These are phyloP conservation scores for Trichoderma brevicompactum DNA, from an alignment of 2,329 filamentous ascomycete species.

Conservation along the genomic window DNA sequence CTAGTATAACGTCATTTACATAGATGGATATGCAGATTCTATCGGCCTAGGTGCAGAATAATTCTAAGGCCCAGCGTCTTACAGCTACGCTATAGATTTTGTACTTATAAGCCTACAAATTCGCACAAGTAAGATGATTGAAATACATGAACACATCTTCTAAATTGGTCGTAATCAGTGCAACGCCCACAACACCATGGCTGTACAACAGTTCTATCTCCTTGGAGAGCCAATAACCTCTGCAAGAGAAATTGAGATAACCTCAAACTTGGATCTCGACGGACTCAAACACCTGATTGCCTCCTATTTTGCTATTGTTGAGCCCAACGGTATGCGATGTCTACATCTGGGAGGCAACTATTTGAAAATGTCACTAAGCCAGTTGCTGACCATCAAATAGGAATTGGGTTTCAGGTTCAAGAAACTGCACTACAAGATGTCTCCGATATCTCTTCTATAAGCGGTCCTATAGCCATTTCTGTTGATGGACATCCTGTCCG, in stretches of 20 bases:
- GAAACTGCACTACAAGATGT: constrained; percentile 30
- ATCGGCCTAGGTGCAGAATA: background rate
- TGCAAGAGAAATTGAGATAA: constrained; percentile 45
- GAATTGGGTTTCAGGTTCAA: constrained; percentile 4
- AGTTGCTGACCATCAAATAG: background rate
- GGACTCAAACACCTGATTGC: constrained; percentile 47
- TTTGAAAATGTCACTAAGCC: background rate
- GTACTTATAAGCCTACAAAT: background rate
- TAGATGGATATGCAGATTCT: background rate
- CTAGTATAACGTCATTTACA: constrained; percentile 9
- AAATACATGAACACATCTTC: background rate
- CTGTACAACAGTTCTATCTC: constrained; percentile 48
- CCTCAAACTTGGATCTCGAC: constrained; percentile 42
- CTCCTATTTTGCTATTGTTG: constrained; percentile 50
- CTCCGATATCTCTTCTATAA: constrained; percentile 42
- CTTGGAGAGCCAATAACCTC: constrained; percentile 46
- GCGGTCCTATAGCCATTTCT: constrained; percentile 47
- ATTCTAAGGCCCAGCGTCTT: no score
- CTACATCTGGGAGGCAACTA: background rate
- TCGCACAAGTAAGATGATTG: background rate
- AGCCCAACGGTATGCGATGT: constrained; percentile 43
- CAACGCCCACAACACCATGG: constrained; percentile 37
- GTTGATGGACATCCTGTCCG: constrained; percentile 56
- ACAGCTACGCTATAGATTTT: background rate
- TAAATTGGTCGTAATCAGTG: background rate